phyloP scores from a whole-genome alignment of 768 basidiomycete species.

The Boletus bicolor region DNA sequence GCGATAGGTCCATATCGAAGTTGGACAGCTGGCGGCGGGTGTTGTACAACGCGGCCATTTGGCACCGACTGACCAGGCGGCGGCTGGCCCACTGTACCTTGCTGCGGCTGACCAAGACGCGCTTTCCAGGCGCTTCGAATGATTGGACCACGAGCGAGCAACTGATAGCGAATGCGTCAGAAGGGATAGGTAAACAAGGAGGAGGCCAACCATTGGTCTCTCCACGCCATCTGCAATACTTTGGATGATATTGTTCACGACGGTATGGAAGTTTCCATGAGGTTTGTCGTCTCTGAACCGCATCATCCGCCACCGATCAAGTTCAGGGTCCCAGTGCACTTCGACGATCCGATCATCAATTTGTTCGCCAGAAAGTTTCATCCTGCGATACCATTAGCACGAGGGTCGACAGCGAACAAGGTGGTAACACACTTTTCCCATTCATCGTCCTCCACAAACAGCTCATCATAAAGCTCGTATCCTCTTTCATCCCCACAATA shows the following conservation, averaged over 20 bases:
- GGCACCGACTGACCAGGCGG: constrained; percentile 16
- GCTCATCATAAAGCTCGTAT: constrained; percentile 82
- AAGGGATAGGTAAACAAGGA: constrained; percentile 2
- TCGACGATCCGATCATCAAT: constrained; percentile 93
- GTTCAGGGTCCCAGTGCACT: constrained; percentile 79
- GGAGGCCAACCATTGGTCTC: constrained; percentile 65
- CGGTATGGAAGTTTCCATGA: constrained; percentile 80
- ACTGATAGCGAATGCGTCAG: constrained; percentile 40
- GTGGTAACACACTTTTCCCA: constrained; percentile 78
- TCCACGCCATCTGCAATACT: constrained; percentile 95
- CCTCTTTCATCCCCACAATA: constrained; percentile 72
- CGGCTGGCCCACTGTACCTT: constrained; percentile 20
- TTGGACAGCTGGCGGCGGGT: constrained; percentile 16
- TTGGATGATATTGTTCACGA: constrained; percentile 85
- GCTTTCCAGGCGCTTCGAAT: constrained; percentile 78
- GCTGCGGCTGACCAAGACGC: constrained; percentile 44
- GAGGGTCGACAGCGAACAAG: neutral
- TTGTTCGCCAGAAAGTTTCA: constrained; percentile 83
- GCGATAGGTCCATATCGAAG: constrained; percentile 63
- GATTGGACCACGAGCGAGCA: constrained; percentile 57
- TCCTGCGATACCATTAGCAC: constrained; percentile 41
- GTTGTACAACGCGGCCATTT: constrained; percentile 25
- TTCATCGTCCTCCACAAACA: constrained; percentile 84
- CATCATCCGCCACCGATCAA: constrained; percentile 81
- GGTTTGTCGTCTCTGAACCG: constrained; percentile 94